Evolutionary conservation across 164 flowering plant genomes (phyloP).

Genomic region (Magnolia officinalis): DNA sequence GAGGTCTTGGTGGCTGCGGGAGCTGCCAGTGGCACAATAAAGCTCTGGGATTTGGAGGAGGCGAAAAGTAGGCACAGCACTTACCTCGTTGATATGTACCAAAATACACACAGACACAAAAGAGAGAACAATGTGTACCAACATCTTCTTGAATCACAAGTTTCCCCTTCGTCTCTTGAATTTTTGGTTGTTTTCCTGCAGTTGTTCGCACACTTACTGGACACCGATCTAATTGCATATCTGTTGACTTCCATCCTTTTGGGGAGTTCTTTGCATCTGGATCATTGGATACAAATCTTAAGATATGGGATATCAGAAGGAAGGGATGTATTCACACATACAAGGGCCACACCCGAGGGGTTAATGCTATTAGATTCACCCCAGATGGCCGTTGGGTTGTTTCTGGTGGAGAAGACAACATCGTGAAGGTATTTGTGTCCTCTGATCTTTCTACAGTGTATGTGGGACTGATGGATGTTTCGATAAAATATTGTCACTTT

Average conservation of each 20-base stretch:
- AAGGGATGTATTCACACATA: slow-evolving; percentile 98
- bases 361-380: slow-evolving; percentile 90
- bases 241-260: slow-evolving; percentile 98
- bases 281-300: slow-evolving; percentile 93
- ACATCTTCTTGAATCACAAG: not conserved
- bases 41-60: slow-evolving; percentile 98
- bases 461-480: not conserved
- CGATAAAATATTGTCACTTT: not conserved
- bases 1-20: slow-evolving; percentile 97
- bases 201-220: slow-evolving; percentile 98
- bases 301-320: slow-evolving; percentile 98
- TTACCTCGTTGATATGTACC: not conserved
- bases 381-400: slow-evolving; percentile 99
- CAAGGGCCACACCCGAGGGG: slow-evolving; percentile 97
- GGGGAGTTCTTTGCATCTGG: slow-evolving; percentile 99
- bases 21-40: slow-evolving; percentile 95
- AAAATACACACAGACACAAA: not conserved
- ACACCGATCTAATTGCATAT: slow-evolving; percentile 91
- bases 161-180: not conserved
- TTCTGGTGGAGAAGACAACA: slow-evolving; percentile 95
- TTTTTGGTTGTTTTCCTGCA: slow-evolving; percentile 22
- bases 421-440: slow-evolving; percentile 65
- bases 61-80: slow-evolving; percentile 74
- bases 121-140: not conserved
- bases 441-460: not conserved